A percentile compares a stretch with the other conserved stretches of the same genome.
Evolutionary conservation across 2,329 filamentous ascomycete species (phyloP).

Genomic region (Fusarium azukiicola): DNA sequence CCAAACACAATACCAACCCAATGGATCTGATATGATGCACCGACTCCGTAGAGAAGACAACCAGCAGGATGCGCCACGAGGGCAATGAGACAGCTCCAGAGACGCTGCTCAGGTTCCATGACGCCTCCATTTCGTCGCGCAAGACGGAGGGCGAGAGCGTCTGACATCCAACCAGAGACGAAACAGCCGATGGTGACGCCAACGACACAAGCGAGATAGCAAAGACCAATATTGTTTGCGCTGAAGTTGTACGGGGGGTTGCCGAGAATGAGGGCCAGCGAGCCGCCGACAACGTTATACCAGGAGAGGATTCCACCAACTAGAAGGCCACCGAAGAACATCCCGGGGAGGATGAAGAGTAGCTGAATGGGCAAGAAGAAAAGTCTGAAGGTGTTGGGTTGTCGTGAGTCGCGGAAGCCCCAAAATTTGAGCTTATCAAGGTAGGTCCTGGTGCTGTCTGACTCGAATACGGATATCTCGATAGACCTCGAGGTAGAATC

Average conservation of each 20-base stretch:
- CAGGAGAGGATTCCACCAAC: constrained; percentile 52
- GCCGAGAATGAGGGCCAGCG: constrained; percentile 48
- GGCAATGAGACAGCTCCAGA: constrained; percentile 49
- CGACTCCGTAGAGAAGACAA: constrained; percentile 50
- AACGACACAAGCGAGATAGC: constrained; percentile 47
- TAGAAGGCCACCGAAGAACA: constrained; percentile 49
- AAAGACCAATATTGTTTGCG: constrained; percentile 47
- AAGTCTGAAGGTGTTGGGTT: constrained; percentile 46
- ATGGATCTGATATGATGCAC: constrained; percentile 49
- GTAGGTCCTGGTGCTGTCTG: constrained; percentile 33
- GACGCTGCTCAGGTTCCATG: constrained; percentile 53
- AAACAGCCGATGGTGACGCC: constrained; percentile 50
- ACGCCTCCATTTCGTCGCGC: constrained; percentile 49
- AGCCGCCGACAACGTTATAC: constrained; percentile 49
- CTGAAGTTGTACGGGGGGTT: constrained; percentile 51
- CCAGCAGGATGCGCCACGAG: constrained; percentile 49
- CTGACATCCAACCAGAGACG: constrained; percentile 49
- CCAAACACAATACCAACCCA: constrained; percentile 53
- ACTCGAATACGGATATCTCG: background rate
- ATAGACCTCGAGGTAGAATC: background rate
- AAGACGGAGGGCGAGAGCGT: constrained; percentile 44
- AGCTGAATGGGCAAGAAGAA: constrained; percentile 44
- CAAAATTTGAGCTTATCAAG: constrained; percentile 45
- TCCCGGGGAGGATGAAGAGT: constrained; percentile 41
- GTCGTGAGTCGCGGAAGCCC: constrained; percentile 42